phyloP scores from a whole-genome alignment of 1,284 basidiomycete species.

The Exobasidium cylindrosporum region DNA sequence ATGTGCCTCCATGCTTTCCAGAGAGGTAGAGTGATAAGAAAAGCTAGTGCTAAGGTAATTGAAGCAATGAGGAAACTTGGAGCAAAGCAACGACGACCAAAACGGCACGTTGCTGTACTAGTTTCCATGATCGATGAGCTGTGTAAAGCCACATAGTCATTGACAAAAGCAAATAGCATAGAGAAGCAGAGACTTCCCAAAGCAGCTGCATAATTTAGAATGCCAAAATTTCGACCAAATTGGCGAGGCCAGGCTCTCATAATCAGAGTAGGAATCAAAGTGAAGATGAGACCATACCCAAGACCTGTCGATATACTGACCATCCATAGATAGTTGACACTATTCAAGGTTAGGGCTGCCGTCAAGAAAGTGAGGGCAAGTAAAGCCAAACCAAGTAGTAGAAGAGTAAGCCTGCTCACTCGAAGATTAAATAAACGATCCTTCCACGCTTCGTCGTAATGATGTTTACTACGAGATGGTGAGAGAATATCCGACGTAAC shows the following conservation, averaged over 20 bases:
- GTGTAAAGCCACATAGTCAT: slow-evolving; percentile 11
- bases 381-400: slow-evolving; percentile 16
- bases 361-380: slow-evolving; percentile 16
- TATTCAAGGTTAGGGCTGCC: slow-evolving; percentile 12
- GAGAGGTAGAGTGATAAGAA: slow-evolving; percentile 14
- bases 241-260: slow-evolving; percentile 14
- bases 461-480: slow-evolving; percentile 1
- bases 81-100: slow-evolving; percentile 18
- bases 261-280: slow-evolving; percentile 19
- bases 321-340: slow-evolving; percentile 9
- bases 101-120: slow-evolving; percentile 12
- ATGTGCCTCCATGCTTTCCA: slow-evolving; percentile 20
- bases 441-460: neutral
- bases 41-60: slow-evolving; percentile 6
- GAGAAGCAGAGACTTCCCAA: slow-evolving; percentile 19
- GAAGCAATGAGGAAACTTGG: slow-evolving; percentile 17
- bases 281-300: slow-evolving; percentile 23
- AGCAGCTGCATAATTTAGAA: slow-evolving; percentile 21
- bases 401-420: slow-evolving; percentile 18
- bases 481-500: slow-evolving; percentile 15
- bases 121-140: neutral
- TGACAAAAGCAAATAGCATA: slow-evolving; percentile 23
- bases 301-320: slow-evolving; percentile 17
- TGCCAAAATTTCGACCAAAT: slow-evolving; percentile 26
- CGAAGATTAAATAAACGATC: neutral